Conservation (phyloP, 2,329 filamentous ascomycete species). For the Monilinia aucupariae region DNA sequence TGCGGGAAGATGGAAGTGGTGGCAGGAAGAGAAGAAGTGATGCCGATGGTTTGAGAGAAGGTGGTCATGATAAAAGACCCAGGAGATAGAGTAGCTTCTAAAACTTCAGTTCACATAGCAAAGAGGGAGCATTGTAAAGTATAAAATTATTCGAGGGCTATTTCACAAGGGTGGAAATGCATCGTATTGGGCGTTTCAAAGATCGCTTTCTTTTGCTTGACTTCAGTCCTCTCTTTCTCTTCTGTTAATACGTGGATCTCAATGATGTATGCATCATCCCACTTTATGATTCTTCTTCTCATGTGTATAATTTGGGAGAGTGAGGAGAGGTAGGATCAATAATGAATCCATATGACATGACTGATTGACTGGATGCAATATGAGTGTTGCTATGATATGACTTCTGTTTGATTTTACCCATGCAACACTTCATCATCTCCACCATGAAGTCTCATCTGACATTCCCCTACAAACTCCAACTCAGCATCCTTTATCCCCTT, state of each 20-base stretch:
- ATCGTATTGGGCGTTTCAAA: slow-evolving; percentile 11
- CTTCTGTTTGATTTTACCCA: too few relatives aligned
- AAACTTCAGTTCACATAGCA: not conserved
- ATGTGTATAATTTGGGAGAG: not conserved
- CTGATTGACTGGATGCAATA: not conserved
- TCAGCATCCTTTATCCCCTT: too few relatives aligned
- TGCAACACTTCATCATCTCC: too few relatives aligned
- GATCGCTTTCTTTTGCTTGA: not conserved
- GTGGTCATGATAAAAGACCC: slow-evolving; percentile 35
- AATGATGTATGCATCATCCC: not conserved
- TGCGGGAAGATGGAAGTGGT: slow-evolving; percentile 23
- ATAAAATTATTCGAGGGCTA: slow-evolving; percentile 1
- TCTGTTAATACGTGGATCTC: not conserved
- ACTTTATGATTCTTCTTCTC: not conserved
- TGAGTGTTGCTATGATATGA: too few relatives aligned
- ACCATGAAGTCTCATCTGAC: too few relatives aligned
- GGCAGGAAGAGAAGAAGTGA: slow-evolving; percentile 33
- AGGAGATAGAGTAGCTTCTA: slow-evolving; percentile 23
- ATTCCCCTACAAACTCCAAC: too few relatives aligned
- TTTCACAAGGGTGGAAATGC: slow-evolving; percentile 3
- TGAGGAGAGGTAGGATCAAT: not conserved
- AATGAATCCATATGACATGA: not conserved
- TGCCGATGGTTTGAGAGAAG: slow-evolving; percentile 28
- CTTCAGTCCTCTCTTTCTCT: not conserved
- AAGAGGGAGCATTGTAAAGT: slow-evolving; percentile 4